Evolutionary conservation across 768 basidiomycete species (phyloP).

Genomic region (Lactarius psammicola): DNA sequence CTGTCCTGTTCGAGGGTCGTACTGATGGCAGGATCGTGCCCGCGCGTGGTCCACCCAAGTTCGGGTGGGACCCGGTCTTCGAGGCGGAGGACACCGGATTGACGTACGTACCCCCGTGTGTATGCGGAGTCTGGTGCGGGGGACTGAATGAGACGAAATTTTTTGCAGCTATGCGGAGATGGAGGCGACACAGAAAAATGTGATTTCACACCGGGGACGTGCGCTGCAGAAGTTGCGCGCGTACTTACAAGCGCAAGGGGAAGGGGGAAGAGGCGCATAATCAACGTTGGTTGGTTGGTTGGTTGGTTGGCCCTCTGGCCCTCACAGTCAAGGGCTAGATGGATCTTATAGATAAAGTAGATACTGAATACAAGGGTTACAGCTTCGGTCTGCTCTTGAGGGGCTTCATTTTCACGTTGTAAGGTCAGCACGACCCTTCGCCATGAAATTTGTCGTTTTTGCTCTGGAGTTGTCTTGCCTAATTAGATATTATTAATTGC

Average conservation of each 20-base stretch:
- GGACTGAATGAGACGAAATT: neutral
- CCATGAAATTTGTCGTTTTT: no score
- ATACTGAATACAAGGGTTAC: conserved; percentile 5
- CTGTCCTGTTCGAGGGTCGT: conserved; percentile 80
- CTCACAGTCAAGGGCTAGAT: neutral
- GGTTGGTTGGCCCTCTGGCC: neutral
- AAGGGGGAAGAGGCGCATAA: conserved; percentile 19
- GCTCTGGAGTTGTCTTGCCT: no score
- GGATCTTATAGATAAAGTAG: neutral
- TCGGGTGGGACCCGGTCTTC: conserved; percentile 93
- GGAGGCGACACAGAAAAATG: conserved; percentile 59
- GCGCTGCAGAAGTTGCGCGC: conserved; percentile 57
- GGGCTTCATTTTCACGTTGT: conserved; percentile 23
- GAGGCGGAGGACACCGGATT: conserved; percentile 70
- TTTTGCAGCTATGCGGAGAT: conserved; percentile 64
- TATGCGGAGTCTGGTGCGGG: neutral
- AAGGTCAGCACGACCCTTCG: no score
- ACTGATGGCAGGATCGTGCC: conserved; percentile 90
- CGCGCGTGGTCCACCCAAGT: conserved; percentile 69
- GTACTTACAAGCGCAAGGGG: conserved; percentile 37
- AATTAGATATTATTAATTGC: no score
- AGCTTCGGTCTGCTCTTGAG: conserved; percentile 21
- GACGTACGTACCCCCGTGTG: conserved; percentile 54
- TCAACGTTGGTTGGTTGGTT: neutral
- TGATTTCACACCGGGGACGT: conserved; percentile 61